Conservation (phyloP, 805 yeast genomes). For the Jamesozyma jinghongensis region DNA sequence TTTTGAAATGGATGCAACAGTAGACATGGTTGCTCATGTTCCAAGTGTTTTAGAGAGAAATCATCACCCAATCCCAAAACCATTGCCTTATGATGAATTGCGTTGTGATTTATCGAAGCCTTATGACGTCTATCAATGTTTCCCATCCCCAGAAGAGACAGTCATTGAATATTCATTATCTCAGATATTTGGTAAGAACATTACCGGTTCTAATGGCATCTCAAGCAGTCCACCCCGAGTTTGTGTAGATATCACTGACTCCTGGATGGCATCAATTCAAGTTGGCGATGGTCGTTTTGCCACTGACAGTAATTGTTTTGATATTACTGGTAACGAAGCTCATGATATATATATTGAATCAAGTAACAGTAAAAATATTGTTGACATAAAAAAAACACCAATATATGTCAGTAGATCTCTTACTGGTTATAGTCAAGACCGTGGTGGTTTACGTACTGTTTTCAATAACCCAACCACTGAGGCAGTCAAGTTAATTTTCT, state of each 20-base stretch:
- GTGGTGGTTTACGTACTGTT: conserved; percentile 78
- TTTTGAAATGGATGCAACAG: conserved; percentile 51
- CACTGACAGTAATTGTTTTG: conserved; percentile 33
- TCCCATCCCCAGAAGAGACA: conserved; percentile 55
- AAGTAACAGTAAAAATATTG: conserved; percentile 36
- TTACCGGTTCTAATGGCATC: conserved; percentile 57
- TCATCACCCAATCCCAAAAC: conserved; percentile 68
- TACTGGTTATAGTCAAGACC: conserved; percentile 85
- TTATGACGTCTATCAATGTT: conserved; percentile 58
- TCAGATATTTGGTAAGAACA: conserved; percentile 59
- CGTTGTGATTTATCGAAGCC: conserved; percentile 63
- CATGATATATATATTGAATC: conserved; percentile 33
- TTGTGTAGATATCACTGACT: conserved; percentile 34
- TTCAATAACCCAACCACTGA: conserved; percentile 55
- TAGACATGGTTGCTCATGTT: conserved; percentile 66
- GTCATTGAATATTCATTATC: conserved; percentile 43
- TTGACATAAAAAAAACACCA: conserved; percentile 43
- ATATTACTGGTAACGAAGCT: conserved; percentile 15
- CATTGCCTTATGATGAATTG: conserved; percentile 58
- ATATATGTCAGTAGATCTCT: conserved; percentile 72
- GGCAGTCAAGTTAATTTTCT: conserved; percentile 47
- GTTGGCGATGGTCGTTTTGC: conserved; percentile 25
- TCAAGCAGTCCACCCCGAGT: conserved; percentile 35
- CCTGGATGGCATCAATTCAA: conserved; percentile 38
- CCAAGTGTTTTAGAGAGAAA: conserved; percentile 56